These are phyloP conservation scores for Sporothrix brasiliensis DNA, from an alignment of 2,329 filamentous ascomycete genomes.

Conservation along the genomic window DNA sequence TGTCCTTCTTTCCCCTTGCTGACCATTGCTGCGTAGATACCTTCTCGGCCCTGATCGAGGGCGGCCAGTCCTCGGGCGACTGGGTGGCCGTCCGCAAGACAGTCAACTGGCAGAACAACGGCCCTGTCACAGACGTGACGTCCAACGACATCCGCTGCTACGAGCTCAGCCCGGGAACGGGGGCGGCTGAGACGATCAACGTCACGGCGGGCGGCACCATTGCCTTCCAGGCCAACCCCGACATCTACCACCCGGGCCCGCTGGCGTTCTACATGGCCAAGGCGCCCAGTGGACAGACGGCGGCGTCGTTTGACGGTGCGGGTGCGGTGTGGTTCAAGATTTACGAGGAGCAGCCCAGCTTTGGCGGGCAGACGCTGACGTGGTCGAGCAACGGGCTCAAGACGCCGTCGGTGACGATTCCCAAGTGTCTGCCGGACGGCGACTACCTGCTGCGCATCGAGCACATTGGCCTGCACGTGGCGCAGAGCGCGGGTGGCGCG, in stretches of 20 bases:
- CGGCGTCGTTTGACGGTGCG: slow-evolving; percentile 42
- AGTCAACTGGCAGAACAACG: slow-evolving; percentile 44
- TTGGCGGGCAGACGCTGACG: slow-evolving; percentile 35
- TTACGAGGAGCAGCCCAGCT: slow-evolving; percentile 42
- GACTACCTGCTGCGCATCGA: slow-evolving; percentile 43
- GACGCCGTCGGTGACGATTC: slow-evolving; percentile 39
- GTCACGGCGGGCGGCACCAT: slow-evolving; percentile 47
- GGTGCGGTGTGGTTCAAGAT: slow-evolving; percentile 48
- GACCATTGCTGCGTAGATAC: slow-evolving; percentile 31
- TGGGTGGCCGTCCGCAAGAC: slow-evolving; percentile 44
- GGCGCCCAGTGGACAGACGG: slow-evolving; percentile 43
- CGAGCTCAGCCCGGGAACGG: slow-evolving; percentile 37
- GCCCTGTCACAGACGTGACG: slow-evolving; percentile 40
- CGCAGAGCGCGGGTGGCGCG: slow-evolving; percentile 38
- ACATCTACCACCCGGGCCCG: slow-evolving; percentile 47
- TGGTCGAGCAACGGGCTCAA: slow-evolving; percentile 36
- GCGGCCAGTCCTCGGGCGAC: slow-evolving; percentile 35
- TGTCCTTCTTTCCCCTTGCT: background rate
- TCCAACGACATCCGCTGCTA: slow-evolving; percentile 42
- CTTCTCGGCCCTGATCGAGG: slow-evolving; percentile 35
- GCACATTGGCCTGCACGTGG: slow-evolving; percentile 41
- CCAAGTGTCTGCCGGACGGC: slow-evolving; percentile 40
- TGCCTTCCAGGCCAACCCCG: slow-evolving; percentile 46
- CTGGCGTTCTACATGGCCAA: slow-evolving; percentile 46
- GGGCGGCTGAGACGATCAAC: slow-evolving; percentile 41